Evolutionary conservation across 805 yeast species (phyloP).

Genomic region (Lachancea sp.): DNA sequence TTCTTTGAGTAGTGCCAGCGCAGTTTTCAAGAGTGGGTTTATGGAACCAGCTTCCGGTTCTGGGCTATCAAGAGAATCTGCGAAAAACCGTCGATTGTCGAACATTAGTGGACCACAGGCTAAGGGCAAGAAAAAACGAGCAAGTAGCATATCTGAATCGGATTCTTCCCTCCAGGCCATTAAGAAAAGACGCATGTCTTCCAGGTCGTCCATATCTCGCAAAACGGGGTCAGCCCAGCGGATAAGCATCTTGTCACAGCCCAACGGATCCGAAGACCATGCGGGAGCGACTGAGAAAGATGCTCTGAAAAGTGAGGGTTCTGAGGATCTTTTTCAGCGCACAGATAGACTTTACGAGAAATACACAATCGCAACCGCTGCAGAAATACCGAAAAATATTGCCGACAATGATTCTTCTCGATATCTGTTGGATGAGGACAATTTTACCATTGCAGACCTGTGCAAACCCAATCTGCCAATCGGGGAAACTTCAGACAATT

Average conservation of each 20-base stretch:
- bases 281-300: constrained; percentile 15
- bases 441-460: constrained; percentile 60
- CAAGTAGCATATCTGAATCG: constrained; percentile 20
- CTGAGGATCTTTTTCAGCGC: constrained; percentile 17
- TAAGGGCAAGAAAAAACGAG: constrained; percentile 15
- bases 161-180: constrained; percentile 27
- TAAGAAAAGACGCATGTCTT: constrained; percentile 27
- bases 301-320: constrained; percentile 11
- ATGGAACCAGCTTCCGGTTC: constrained; percentile 8
- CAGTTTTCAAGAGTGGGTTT: constrained; percentile 27
- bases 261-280: constrained; percentile 18
- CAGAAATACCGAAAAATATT: constrained; percentile 35
- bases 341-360: constrained; percentile 25
- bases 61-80: constrained; percentile 1
- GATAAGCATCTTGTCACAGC: constrained; percentile 30
- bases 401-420: constrained; percentile 37
- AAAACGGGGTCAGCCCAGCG: constrained; percentile 29
- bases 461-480: constrained; percentile 63
- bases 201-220: constrained; percentile 21
- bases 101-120: constrained; percentile 15
- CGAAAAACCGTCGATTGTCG: constrained; percentile 20
- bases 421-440: constrained; percentile 45
- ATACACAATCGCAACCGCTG: constrained; percentile 33
- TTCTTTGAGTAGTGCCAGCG: constrained; percentile 31
- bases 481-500: constrained; percentile 58